Conservation (phyloP, 2,329 filamentous ascomycete species). For the Lasiodiplodia sp. region DNA sequence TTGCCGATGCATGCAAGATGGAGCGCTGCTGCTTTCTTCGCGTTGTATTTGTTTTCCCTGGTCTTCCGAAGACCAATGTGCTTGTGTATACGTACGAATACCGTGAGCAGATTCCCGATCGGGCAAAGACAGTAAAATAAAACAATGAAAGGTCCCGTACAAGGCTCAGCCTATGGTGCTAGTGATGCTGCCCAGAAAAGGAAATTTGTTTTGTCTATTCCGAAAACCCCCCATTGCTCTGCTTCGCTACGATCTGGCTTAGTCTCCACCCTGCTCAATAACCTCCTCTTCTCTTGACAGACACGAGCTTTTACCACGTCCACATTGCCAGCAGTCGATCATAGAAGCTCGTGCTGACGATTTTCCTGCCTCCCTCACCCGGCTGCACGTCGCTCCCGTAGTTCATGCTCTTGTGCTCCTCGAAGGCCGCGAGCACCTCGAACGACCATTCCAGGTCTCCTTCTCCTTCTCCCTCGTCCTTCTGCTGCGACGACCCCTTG, state of each 20-base stretch:
- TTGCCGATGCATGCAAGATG: not conserved
- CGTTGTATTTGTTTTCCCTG: not conserved
- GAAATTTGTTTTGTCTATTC: no score
- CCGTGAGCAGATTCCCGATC: not conserved
- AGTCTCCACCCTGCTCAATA: not conserved
- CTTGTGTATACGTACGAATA: not conserved
- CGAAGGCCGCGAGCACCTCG: constrained; percentile 73
- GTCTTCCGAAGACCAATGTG: not conserved
- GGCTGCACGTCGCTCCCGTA: constrained; percentile 80
- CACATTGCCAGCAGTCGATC: constrained; percentile 75
- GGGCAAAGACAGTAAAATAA: not conserved
- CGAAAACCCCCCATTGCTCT: no score
- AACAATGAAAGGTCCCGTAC: not conserved
- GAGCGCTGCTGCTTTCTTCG: not conserved
- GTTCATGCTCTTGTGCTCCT: constrained; percentile 93
- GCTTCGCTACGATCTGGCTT: no score
- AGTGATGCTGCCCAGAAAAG: no score
- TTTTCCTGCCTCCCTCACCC: constrained; percentile 46
- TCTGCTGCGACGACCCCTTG: constrained; percentile 33
- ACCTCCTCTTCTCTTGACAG: not conserved
- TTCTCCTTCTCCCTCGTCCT: constrained; percentile 36
- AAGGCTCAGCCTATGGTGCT: no score
- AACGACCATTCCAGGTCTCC: constrained; percentile 62
- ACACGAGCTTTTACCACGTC: constrained; percentile 42
- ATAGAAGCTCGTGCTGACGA: constrained; percentile 79